Evolutionary conservation across 2,329 filamentous ascomycete genomes (phyloP).

Genomic region (Phialophora macrospora): DNA sequence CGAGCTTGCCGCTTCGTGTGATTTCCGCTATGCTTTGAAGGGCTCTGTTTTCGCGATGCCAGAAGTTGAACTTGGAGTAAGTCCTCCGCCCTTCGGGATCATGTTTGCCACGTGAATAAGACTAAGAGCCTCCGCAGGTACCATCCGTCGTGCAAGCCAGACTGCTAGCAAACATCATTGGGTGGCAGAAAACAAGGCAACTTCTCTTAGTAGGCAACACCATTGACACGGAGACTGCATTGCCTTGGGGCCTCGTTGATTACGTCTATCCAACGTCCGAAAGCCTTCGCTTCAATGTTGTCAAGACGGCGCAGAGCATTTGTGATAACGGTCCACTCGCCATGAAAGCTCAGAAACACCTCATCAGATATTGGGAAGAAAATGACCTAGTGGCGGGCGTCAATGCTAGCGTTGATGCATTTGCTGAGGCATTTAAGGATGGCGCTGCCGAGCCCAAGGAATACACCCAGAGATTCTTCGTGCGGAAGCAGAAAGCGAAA

Average conservation of each 20-base stretch:
- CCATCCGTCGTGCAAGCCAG: conserved; percentile 37
- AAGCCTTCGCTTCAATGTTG: neutral
- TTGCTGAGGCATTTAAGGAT: conserved; percentile 35
- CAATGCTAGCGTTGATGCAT: conserved; percentile 40
- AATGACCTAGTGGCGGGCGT: conserved; percentile 39
- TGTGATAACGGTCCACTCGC: conserved; percentile 20
- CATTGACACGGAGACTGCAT: conserved; percentile 18
- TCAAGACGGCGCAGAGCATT: conserved; percentile 2
- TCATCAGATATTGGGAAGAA: conserved; percentile 41
- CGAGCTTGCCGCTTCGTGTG: conserved; percentile 37
- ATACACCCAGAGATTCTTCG: conserved; percentile 26
- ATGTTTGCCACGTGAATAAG: neutral
- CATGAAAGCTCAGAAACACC: conserved; percentile 32
- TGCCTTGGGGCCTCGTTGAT: conserved; percentile 33
- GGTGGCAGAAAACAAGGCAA: conserved; percentile 36
- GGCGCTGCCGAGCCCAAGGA: conserved; percentile 25
- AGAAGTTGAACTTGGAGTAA: conserved; percentile 30
- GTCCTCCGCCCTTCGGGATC: neutral
- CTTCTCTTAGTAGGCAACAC: conserved; percentile 30
- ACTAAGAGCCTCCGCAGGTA: conserved; percentile 14
- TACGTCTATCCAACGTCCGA: neutral
- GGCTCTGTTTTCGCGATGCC: conserved; percentile 35
- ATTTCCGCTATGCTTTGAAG: conserved; percentile 33
- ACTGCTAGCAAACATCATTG: conserved; percentile 36
- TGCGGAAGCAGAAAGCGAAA: conserved; percentile 6